Evolutionary conservation across 169 alveolate species (phyloP).

Genomic region (Cyclospora cayetanensis): DNA sequence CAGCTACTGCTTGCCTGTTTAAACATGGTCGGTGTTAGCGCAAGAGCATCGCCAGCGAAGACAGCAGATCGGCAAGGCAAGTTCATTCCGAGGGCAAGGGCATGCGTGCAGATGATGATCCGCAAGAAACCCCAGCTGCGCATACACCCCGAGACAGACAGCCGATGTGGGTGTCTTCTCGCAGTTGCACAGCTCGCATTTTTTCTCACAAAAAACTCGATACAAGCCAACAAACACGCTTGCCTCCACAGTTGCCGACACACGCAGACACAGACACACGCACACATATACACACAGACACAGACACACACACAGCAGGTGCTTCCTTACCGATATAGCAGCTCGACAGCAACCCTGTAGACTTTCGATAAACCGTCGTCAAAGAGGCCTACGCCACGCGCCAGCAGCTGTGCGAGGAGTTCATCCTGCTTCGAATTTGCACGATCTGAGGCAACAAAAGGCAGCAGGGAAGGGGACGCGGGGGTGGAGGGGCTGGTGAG

Average conservation of each 20-base stretch:
- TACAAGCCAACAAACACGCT: background rate
- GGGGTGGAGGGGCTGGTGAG: too few relatives aligned
- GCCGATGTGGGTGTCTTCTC: too few relatives aligned
- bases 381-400: constrained; percentile 93
- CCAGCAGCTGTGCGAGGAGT: constrained; percentile 82
- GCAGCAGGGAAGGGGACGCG: constrained; percentile 6
- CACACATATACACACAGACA: background rate
- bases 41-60: constrained; percentile 87
- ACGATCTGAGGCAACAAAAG: background rate
- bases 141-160: too few relatives aligned
- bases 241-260: too few relatives aligned
- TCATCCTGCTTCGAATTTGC: background rate
- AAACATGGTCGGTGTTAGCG: constrained; percentile 87
- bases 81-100: constrained; percentile 92
- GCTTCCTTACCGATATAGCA: constrained; percentile 78
- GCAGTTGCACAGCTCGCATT: too few relatives aligned
- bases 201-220: background rate
- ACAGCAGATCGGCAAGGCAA: constrained; percentile 91
- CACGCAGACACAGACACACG: background rate
- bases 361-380: constrained; percentile 84
- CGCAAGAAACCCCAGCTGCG: constrained; percentile 82
- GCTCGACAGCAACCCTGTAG: constrained; percentile 80
- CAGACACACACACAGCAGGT: background rate
- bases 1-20: constrained; percentile 81
- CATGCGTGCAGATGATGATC: constrained; percentile 88